Evolutionary conservation across 108 stramenopile species (phyloP).

Genomic region (Skeletonema grethae): DNA sequence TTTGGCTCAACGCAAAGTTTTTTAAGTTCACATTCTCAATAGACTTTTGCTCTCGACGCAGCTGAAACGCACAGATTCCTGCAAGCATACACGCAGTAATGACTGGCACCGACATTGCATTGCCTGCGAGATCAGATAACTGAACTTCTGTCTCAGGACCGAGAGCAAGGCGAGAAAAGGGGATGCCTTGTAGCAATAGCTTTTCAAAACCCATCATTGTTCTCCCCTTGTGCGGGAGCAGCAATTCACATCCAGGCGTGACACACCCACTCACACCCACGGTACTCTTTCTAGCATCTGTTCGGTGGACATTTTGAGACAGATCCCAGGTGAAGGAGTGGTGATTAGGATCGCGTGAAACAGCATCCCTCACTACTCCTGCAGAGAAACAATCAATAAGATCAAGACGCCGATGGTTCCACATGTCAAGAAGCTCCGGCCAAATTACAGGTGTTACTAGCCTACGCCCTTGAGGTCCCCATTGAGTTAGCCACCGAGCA

Average conservation of each 20-base stretch:
- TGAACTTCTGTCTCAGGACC: conserved; percentile 75
- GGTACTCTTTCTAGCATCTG: conserved; percentile 46
- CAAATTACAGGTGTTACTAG: conserved; percentile 59
- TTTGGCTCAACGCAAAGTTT: conserved; percentile 33
- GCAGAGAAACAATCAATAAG: conserved; percentile 53
- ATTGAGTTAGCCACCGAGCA: conserved; percentile 50
- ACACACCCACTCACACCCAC: conserved; percentile 68
- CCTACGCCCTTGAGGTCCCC: conserved; percentile 49
- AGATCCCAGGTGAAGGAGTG: conserved; percentile 67
- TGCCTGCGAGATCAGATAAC: conserved; percentile 75
- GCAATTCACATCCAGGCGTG: conserved; percentile 75
- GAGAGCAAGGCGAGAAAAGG: conserved; percentile 62
- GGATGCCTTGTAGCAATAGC: conserved; percentile 75
- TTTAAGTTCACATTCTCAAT: conserved; percentile 20
- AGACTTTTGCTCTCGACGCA: conserved; percentile 45
- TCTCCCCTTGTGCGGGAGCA: conserved; percentile 65
- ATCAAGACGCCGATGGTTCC: conserved; percentile 45
- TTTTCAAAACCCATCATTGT: conserved; percentile 72
- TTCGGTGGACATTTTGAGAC: conserved; percentile 65
- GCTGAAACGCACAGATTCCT: conserved; percentile 54
- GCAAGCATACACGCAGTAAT: conserved; percentile 68
- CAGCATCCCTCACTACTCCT: conserved; percentile 54
- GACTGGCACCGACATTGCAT: conserved; percentile 64
- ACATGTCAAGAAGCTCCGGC: conserved; percentile 57
- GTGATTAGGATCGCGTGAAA: conserved; percentile 58